Base-by-base conservation (phyloP, 495 filamentous ascomycete species). In the Tetracladium marchalianum region DNA sequence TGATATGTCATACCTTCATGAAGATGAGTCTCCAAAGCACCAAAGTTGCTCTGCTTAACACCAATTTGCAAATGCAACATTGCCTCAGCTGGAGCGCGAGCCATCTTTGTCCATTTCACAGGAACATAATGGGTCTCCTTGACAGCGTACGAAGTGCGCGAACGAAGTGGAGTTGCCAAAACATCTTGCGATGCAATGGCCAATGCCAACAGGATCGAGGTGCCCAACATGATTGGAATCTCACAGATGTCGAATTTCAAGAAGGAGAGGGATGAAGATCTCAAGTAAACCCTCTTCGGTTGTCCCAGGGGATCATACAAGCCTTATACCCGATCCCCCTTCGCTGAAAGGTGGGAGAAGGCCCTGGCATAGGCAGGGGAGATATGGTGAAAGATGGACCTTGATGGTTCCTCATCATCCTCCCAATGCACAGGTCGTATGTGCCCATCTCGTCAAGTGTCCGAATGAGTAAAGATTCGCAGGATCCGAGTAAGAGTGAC, bases 101-200 rank as follows among this genome's bases (percentile, higher is more conserved):
- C 64, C 19, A 68, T 49, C n/a, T 60, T 52, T 11, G 44, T 62
- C 75, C 75, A 80, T 44, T 58, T 58, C 22, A 53, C 54, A 15
- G 76, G 75, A 8, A 71, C 67, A 44, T 54, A 45, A 46, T 77
- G 72, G 19, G 61, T 53, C 32, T 78, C 76, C 55, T 77, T 80
- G 39, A 78, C 64, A 11, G 57, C 62, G 53, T 78, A 78, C 11
- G 56, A 41, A n/a, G 60, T 61, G 16, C 63, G 60, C 11, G 62
- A 54, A 19, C 50, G 42, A 34, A 66, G 51, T 11, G 62, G 63
- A 39, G 32, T 57, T 16, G 56, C 62, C 27, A 63, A 35, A 38
- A 53, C 53, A 24, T 40, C 52, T 32, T 62, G 62, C 17, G 51
- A 55, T 31, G 53, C 57, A 31, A 62, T 41, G 16, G 57, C 46